phyloP scores from a whole-genome alignment of 495 filamentous ascomycete species.

The Amphirosellinia nigrospora region DNA sequence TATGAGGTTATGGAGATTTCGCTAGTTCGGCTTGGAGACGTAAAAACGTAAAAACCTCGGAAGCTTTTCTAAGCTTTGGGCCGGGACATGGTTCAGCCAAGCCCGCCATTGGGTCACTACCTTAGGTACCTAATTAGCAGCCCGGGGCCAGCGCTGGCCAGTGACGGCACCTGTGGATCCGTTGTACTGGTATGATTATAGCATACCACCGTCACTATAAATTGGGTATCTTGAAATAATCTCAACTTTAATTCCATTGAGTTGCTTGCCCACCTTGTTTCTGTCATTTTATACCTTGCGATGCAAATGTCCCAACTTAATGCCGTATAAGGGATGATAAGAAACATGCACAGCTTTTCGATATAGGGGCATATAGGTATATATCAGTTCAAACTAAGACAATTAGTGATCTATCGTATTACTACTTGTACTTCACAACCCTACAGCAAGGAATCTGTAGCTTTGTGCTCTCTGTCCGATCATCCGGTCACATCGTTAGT shows the following conservation, averaged over 20 bases:
- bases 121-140: background rate
- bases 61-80: slow-evolving; percentile 31
- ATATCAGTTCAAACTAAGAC: slow-evolving; percentile 13
- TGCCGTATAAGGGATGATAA: background rate
- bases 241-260: background rate
- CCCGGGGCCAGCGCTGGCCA: slow-evolving; percentile 9
- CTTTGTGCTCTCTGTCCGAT: slow-evolving; percentile 13
- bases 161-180: slow-evolving; percentile 24
- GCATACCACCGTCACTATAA: background rate
- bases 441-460: slow-evolving; percentile 32
- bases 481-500: slow-evolving; percentile 18
- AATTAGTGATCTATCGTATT: slow-evolving; percentile 43
- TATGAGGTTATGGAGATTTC: slow-evolving; percentile 37
- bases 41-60: slow-evolving; percentile 51
- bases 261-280: background rate
- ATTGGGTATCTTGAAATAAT: background rate
- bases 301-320: background rate
- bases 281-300: background rate
- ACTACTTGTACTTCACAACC: slow-evolving; percentile 36
- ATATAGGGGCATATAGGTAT: background rate
- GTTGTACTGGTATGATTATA: background rate
- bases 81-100: slow-evolving; percentile 12
- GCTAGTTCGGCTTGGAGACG: slow-evolving; percentile 21
- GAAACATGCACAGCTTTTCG: background rate
- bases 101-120: slow-evolving; percentile 13